Evolutionary conservation across 768 basidiomycete species (phyloP).

Genomic region (Tulasnella sp.): DNA sequence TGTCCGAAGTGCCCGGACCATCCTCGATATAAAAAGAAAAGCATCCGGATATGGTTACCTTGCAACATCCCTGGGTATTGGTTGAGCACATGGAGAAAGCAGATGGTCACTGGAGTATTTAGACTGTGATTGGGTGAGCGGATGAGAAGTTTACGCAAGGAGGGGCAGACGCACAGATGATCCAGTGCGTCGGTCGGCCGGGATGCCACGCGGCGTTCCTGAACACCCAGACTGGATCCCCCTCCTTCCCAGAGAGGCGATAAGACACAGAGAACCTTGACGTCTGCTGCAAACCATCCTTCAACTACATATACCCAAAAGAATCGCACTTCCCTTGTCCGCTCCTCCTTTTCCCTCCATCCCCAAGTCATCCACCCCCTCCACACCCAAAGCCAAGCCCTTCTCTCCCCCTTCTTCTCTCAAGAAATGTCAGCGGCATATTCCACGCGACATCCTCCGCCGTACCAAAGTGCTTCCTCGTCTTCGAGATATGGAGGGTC

Average conservation of each 20-base stretch:
- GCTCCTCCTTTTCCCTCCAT: neutral
- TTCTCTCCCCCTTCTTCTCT: too few relatives aligned
- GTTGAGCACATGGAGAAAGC: neutral
- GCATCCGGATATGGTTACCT: neutral
- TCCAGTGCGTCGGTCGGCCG: neutral
- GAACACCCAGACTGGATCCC: neutral
- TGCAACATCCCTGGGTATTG: neutral
- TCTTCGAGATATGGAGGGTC: neutral
- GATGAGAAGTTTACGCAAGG: slow-evolving; percentile 19
- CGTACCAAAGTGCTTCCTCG: neutral
- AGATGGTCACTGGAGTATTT: neutral
- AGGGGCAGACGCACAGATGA: neutral
- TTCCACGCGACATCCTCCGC: neutral
- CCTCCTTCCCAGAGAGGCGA: slow-evolving; percentile 4
- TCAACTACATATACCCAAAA: neutral
- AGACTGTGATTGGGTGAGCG: slow-evolving; percentile 17
- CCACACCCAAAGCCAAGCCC: neutral
- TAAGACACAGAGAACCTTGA: slow-evolving; percentile 11
- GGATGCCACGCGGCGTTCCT: slow-evolving; percentile 19
- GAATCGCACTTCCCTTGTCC: neutral
- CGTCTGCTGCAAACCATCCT: neutral
- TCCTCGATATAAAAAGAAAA: neutral
- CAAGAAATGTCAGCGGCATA: neutral
- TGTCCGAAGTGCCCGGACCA: neutral
- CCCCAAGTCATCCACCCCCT: neutral